Base-by-base conservation (phyloP, 768 basidiomycete species). In the Austroboletus eburneus region DNA sequence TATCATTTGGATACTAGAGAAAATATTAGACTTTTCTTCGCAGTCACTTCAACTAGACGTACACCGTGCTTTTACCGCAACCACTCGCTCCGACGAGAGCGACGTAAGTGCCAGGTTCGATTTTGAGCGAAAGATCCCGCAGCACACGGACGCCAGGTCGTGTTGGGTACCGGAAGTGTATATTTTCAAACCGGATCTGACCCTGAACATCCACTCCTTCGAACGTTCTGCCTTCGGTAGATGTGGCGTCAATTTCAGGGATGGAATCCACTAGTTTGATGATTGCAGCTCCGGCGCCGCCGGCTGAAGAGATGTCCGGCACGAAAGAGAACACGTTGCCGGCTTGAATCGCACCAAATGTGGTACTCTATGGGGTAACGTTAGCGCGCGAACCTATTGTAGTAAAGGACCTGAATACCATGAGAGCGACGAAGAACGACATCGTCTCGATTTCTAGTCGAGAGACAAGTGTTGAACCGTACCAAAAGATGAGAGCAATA, bases 141-240 rank as follows among this genome's bases (percentile, higher is more conserved):
- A 97, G 69, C 16, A 97, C 91, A 40, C 86, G 85, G 14, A 90
- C 82, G 56, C 80, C 80, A 34, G 89, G 87, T 35, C 93, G 76
- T 9, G 88, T 89, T 1, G 93, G 93, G 68, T 96, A 96, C 12
- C 88, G 80, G 79, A 97, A 96, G 61, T 84, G 80, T 24, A 95
- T 76, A 51, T 85, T 76, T 62, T 92, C 84, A 54, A 95, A 79
- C 21, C 74, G 77, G 49, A 95, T 81, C 49, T 80, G 81, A 13
- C 88, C 87, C 29, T 67, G 59, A 25, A 76, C 72, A 16, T 68
- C 65, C 14, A 68, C 56, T 18, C 65, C 60, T 30, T 78, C 71
- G 20, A 83, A 55, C 0, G 55, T 56, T 59, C 81, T 81, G 46
- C 87, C 87, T 42, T 76, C 79, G 3, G 71, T 66, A 1, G 83